Percentiles rank a stretch among this genome's conserved stretches.
These are phyloP conservation scores for Lachnellula hyalina DNA, from an alignment of 2,329 filamentous ascomycete species.

Conservation along the genomic window DNA sequence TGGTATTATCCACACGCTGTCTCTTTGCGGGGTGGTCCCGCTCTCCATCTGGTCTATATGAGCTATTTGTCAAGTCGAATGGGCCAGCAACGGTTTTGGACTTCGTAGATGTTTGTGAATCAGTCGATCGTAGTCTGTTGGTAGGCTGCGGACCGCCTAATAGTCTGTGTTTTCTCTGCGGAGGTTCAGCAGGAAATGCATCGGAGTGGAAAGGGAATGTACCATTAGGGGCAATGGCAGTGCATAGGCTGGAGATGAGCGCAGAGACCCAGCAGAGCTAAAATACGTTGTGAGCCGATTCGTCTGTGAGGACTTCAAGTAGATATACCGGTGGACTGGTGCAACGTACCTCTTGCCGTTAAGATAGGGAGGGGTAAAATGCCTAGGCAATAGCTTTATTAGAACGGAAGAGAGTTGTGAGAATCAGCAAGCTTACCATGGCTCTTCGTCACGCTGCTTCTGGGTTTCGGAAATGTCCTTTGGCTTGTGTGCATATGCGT, in stretches of 20 bases:
- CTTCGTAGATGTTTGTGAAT: no score
- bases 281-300: not conserved
- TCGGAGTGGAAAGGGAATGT: not conserved
- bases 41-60: not conserved
- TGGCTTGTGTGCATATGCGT: constrained; percentile 3
- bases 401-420: not conserved
- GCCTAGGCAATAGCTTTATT: not conserved
- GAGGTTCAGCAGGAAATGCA: not conserved
- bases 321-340: not conserved
- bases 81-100: not conserved
- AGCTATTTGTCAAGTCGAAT: not conserved
- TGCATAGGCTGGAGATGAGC: not conserved
- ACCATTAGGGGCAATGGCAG: not conserved
- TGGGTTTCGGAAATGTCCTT: not conserved
- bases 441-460: not conserved
- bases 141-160: not conserved
- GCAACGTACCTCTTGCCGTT: not conserved
- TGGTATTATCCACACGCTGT: not conserved
- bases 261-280: not conserved
- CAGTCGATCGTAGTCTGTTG: no score
- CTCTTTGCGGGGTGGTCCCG: not conserved
- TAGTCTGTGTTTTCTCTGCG: not conserved
- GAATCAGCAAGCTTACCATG: not conserved
- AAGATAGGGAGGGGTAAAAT: no score
- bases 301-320: not conserved